Base-by-base conservation (phyloP, 805 yeast species). In the Diddensiella transvaalensis region DNA sequence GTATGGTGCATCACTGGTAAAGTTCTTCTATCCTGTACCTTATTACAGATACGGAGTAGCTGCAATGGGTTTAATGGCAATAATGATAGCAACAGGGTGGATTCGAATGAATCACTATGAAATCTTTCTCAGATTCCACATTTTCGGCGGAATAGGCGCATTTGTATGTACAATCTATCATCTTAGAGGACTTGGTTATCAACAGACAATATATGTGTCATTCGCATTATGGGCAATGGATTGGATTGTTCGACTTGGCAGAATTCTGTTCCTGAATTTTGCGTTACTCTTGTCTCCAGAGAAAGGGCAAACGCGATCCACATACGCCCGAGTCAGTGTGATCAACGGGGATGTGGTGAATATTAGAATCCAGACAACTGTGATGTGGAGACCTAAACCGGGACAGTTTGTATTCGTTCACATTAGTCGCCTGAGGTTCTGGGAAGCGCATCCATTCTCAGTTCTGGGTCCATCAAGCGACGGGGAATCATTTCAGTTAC, bases 361-460 rank as follows among this genome's bases (percentile, higher is more conserved):
- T 53, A 68, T 82, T 19, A 65, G 71, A 13, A 70, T 80, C 10
- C 75, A 75, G 17, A 74, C 71, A 37, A 82, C 86, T 1, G 67
- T 70, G 2, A 63, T 72, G 56, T 82, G 85, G 82, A 68, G 70
- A 21, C 71, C 76, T 3, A 63, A 64, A 42, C 83, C 85, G 0
- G 87, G 87, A 1, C 81, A 82, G 21, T 83, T 78, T 61, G 79
- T 79, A 23, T 82, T 78, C 65, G 62, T 82, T 17, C 79, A 77
- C 55, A 70, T 79, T 39, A 66, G 58, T 29, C 68, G 71, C 39
- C 54, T 67, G 30, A 64, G 76, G 56, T 77, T 79, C 57, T 78
- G 83, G 79, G 83, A 82, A 56, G 79, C 86, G 0, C 87, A 82
- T 61, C 88, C 88, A 2, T 82, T 82, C 55, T 80, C 86, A 0